Percentiles rank a stretch among this genome's conserved stretches.
Evolutionary conservation across 1,139 yeast species (phyloP).

Genomic region (Pneumocystis canis): DNA sequence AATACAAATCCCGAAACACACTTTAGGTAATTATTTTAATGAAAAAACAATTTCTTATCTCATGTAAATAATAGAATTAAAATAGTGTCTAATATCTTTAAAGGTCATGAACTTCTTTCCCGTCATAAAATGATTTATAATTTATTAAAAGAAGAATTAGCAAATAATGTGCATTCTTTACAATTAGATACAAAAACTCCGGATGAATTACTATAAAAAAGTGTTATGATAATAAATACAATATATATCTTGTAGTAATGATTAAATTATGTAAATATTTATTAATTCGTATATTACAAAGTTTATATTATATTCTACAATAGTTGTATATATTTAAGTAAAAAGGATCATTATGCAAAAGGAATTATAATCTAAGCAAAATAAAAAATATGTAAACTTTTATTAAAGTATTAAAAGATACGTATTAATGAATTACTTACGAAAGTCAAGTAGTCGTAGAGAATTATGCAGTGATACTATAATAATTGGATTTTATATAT

Average conservation of each 20-base stretch:
- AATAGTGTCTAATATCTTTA: constrained; percentile 55
- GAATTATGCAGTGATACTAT: background rate
- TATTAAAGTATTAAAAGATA: background rate
- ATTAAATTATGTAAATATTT: background rate
- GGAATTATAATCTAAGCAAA: background rate
- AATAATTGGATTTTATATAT: background rate
- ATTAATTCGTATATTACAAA: background rate
- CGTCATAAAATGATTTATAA: constrained; percentile 69
- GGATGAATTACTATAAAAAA: constrained; percentile 28
- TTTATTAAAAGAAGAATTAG: constrained; percentile 57
- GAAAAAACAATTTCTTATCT: background rate
- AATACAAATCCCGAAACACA: constrained; percentile 64
- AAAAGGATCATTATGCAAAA: background rate
- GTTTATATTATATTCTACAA: background rate
- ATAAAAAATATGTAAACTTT: background rate
- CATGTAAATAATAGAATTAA: background rate
- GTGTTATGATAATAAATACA: background rate
- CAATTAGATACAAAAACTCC: constrained; percentile 75
- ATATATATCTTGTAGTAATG: background rate
- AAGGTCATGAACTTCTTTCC: constrained; percentile 51
- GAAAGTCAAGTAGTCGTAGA: background rate
- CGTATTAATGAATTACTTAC: background rate
- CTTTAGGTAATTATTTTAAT: constrained; percentile 29
- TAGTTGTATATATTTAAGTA: background rate
- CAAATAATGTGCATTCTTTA: constrained; percentile 71